Conservation (phyloP, 345 rosid genomes). For the Chamaenerion angustifolium region DNA sequence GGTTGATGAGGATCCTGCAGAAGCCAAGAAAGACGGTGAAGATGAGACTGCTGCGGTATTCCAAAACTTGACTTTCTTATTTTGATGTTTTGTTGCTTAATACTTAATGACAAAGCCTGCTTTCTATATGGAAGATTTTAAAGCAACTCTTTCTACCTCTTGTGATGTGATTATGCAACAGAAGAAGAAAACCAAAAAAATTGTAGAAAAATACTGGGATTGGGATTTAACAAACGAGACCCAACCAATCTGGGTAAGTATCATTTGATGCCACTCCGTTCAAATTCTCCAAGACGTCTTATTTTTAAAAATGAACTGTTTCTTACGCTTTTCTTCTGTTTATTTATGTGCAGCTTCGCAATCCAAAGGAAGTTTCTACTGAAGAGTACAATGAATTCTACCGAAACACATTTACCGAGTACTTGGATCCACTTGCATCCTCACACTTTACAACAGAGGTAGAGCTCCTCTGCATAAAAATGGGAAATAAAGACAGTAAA, state of each 20-base stretch:
- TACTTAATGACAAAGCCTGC: neutral
- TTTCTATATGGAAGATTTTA: neutral
- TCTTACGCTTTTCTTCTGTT: conserved; percentile 6
- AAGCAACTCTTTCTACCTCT: neutral
- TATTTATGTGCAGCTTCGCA: conserved; percentile 58
- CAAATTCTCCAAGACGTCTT: neutral
- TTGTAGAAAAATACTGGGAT: conserved; percentile 94
- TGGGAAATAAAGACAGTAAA: neutral
- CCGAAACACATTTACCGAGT: conserved; percentile 77
- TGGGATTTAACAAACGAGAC: conserved; percentile 96
- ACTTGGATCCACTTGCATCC: conserved; percentile 86
- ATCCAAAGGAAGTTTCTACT: conserved; percentile 73
- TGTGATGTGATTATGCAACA: conserved; percentile 10
- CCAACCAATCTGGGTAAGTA: conserved; percentile 87
- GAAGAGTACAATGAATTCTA: conserved; percentile 91
- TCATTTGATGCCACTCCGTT: conserved; percentile 1
- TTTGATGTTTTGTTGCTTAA: neutral
- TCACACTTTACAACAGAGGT: conserved; percentile 99
- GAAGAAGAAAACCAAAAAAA: conserved; percentile 85
- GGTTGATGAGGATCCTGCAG: conserved; percentile 84
- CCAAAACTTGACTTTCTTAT: neutral
- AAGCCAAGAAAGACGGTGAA: conserved; percentile 44
- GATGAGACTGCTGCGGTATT: conserved; percentile 51
- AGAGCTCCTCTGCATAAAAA: conserved; percentile 1
- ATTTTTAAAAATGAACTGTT: neutral